Evolutionary conservation across 208 protist genomes (phyloP).

Genomic region (Acanthamoeba healyi): DNA sequence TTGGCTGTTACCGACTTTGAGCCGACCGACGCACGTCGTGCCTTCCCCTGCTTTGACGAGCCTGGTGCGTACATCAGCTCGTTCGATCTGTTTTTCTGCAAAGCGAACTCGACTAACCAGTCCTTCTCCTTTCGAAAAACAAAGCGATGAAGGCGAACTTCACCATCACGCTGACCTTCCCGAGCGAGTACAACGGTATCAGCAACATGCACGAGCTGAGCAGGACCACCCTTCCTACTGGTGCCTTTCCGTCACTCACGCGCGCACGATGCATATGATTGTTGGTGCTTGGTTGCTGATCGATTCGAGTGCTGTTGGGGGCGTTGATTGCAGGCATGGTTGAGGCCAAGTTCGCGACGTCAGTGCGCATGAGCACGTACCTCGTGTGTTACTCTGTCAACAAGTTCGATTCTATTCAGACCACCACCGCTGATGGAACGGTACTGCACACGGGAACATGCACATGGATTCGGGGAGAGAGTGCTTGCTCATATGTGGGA

Average conservation of each 20-base stretch:
- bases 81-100: too few species aligned
- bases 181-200: background rate
- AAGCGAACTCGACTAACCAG: too few species aligned
- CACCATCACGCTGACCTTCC: slow-evolving; percentile 69
- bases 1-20: slow-evolving; percentile 85
- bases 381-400: slow-evolving; percentile 95
- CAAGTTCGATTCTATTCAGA: slow-evolving; percentile 93
- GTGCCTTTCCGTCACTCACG: too few species aligned
- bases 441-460: too few species aligned
- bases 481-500: too few species aligned
- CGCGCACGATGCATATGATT: too few species aligned
- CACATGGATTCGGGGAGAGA: too few species aligned
- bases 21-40: slow-evolving; percentile 78
- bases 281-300: too few species aligned
- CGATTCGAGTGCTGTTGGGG: too few species aligned
- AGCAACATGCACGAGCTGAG: slow-evolving; percentile 78
- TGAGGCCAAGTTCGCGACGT: slow-evolving; percentile 89
- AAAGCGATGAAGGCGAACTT: slow-evolving; percentile 79
- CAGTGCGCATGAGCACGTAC: slow-evolving; percentile 96
- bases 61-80: too few species aligned
- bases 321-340: background rate
- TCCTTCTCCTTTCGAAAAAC: too few species aligned
- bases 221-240: background rate
- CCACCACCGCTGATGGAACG: slow-evolving; percentile 74
- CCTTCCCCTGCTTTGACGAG: slow-evolving; percentile 90